A percentile compares a stretch with the other conserved stretches of the same genome.
phyloP scores from a whole-genome alignment of 2,329 filamentous ascomycete genomes.

The Colletotrichum sp. region DNA sequence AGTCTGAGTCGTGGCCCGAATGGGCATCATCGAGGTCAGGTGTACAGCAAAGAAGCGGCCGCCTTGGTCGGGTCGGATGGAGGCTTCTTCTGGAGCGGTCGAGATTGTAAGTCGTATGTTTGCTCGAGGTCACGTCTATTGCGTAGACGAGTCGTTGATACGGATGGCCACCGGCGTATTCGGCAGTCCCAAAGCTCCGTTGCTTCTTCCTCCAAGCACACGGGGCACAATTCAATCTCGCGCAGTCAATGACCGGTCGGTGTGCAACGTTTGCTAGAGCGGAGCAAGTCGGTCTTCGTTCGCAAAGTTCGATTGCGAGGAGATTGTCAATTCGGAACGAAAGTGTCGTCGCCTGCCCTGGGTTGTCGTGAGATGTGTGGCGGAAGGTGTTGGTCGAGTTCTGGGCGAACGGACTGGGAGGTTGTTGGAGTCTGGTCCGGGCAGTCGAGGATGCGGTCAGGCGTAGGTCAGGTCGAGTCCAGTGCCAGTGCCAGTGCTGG shows the following conservation, averaged over 20 bases:
- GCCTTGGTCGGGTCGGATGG: background rate
- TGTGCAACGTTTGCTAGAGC: background rate
- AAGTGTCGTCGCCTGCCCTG: background rate
- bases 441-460: constrained; percentile 15
- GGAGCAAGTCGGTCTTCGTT: background rate
- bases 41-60: background rate
- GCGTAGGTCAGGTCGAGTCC: constrained; percentile 9
- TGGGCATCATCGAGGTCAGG: constrained; percentile 7
- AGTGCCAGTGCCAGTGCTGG: constrained; percentile 4
- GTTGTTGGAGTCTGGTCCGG: background rate
- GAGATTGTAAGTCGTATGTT: background rate
- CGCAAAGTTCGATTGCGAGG: background rate
- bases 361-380: background rate
- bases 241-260: background rate
- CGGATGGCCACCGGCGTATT: background rate
- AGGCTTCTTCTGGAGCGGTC: background rate
- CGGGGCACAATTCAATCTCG: background rate
- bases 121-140: background rate
- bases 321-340: background rate
- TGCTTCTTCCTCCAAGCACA: background rate
- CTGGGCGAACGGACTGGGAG: background rate
- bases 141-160: background rate
- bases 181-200: background rate
- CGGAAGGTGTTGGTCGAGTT: background rate
- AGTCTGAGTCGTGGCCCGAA: constrained; percentile 11